Base-by-base conservation (phyloP, 2,329 filamentous ascomycete genomes). In the Talaromyces funiculosus region DNA sequence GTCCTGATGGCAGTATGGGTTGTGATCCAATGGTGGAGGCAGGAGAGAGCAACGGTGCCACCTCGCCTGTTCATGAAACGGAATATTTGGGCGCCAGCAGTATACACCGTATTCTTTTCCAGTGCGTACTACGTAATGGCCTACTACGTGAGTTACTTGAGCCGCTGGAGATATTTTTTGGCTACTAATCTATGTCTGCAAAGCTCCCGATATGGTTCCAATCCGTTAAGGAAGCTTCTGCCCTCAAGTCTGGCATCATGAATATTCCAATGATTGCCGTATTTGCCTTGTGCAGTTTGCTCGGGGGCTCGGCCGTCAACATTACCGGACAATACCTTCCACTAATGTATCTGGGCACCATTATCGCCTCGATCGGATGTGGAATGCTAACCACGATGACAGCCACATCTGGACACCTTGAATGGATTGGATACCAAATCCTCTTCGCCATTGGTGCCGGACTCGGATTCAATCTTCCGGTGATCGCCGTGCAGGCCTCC, bases 1-100 rank as follows among this genome's bases (percentile, higher is more conserved):
- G 74, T 83, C 7, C 71, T 82, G 9, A 74, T 77, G 1, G 73
- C 77, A 4, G 72, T 75, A 3, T 78, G 80, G 58, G 55, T 72
- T 26, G 62, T 57, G 0, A 64, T 77, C 59, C 73, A 80, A 61
- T 62, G 64, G 59, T 73, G 70, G 66, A 70, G 71, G 37, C 67
- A 72, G 29, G 77, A 80, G 4, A 68, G 68, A 3, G 79, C 79
- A 1, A 71, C 79, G 4, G 71, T 82, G 3, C 78, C 78, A 8
- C 77, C 76, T 0, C 71, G 75, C 1, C 68, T 82, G 59, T 64
- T 77, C 47, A 75, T 67, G 53, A 75, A 80, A 53, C 74, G 78
- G 14, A 79, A 72, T 14, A 72, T 80, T 10, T 72, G 69, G 42
- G 73, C 72, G 0, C 68, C 74, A 3, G 75, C 75, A 43, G 63